Conservation (phyloP, 2,329 filamentous ascomycete species). For the Pestalotiopsis fici region DNA sequence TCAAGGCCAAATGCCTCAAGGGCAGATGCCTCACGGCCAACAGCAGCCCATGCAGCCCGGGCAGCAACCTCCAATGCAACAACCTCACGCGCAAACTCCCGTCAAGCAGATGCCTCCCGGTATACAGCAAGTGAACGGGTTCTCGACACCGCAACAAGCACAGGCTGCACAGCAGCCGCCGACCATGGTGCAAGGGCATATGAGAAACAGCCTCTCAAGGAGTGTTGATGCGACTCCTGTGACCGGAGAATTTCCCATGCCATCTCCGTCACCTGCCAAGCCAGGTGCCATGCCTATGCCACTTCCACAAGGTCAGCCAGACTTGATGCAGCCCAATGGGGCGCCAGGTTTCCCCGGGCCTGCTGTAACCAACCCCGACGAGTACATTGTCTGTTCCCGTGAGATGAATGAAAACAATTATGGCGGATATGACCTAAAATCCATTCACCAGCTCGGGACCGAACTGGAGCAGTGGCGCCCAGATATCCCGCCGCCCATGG, state of each 20-base stretch:
- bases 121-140: constrained; percentile 53
- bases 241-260: constrained; percentile 42
- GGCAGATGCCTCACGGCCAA: constrained; percentile 41
- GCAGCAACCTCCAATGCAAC: constrained; percentile 42
- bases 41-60: constrained; percentile 32
- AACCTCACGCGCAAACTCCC: constrained; percentile 40
- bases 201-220: constrained; percentile 53
- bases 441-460: constrained; percentile 63
- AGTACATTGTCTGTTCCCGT: constrained; percentile 57
- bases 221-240: constrained; percentile 47
- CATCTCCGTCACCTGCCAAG: constrained; percentile 44
- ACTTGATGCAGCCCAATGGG: constrained; percentile 25
- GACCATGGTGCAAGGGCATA: constrained; percentile 43
- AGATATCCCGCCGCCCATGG: constrained; percentile 71
- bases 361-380: constrained; percentile 47
- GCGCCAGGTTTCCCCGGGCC: constrained; percentile 26
- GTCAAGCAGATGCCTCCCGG: constrained; percentile 48
- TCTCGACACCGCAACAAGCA: constrained; percentile 42
- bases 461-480: constrained; percentile 72
- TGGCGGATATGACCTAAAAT: constrained; percentile 72
- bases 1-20: constrained; percentile 38
- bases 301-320: constrained; percentile 32
- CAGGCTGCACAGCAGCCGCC: constrained; percentile 45
- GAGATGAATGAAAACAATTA: constrained; percentile 52
- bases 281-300: constrained; percentile 42